Percentiles rank a stretch among this genome's conserved stretches.
phyloP scores from a whole-genome alignment of 805 yeast genomes.

The Candida berthetii region DNA sequence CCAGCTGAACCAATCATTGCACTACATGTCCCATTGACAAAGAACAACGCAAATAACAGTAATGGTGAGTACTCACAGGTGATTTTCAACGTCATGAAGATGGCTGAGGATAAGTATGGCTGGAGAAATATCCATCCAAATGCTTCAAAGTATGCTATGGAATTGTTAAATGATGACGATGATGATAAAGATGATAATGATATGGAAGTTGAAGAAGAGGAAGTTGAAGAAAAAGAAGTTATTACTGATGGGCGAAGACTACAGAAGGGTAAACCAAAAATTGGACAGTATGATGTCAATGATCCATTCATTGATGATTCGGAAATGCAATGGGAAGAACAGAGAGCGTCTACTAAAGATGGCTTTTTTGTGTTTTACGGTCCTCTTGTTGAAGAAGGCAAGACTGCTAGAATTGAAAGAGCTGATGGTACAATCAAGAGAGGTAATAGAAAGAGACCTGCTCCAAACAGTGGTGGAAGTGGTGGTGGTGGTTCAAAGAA shows the following conservation, averaged over 20 bases:
- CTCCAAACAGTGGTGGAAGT: constrained; percentile 2
- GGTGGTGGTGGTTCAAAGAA: constrained; percentile 1
- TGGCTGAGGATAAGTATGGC: constrained; percentile 83
- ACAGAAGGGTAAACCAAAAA: constrained; percentile 57
- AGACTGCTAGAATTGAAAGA: constrained; percentile 39
- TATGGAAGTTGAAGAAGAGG: constrained; percentile 29
- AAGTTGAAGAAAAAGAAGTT: constrained; percentile 17
- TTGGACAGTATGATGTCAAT: constrained; percentile 85
- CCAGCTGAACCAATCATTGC: constrained; percentile 43
- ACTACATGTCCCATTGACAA: constrained; percentile 41
- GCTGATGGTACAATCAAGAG: constrained; percentile 37
- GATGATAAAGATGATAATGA: constrained; percentile 32
- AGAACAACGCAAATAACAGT: constrained; percentile 13
- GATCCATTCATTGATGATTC: constrained; percentile 97
- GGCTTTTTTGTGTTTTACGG: constrained; percentile 97
- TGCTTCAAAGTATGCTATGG: constrained; percentile 50
- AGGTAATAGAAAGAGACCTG: constrained; percentile 25
- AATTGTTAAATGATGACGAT: constrained; percentile 48
- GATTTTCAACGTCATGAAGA: constrained; percentile 61
- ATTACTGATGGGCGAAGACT: constrained; percentile 37
- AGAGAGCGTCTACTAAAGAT: constrained; percentile 85
- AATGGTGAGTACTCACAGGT: constrained; percentile 57
- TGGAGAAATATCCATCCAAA: constrained; percentile 67
- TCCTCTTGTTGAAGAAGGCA: constrained; percentile 64
- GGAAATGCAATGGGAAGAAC: constrained; percentile 90